These are phyloP conservation scores for Linum lewisii DNA, from an alignment of 345 rosid species.

Conservation along the genomic window DNA sequence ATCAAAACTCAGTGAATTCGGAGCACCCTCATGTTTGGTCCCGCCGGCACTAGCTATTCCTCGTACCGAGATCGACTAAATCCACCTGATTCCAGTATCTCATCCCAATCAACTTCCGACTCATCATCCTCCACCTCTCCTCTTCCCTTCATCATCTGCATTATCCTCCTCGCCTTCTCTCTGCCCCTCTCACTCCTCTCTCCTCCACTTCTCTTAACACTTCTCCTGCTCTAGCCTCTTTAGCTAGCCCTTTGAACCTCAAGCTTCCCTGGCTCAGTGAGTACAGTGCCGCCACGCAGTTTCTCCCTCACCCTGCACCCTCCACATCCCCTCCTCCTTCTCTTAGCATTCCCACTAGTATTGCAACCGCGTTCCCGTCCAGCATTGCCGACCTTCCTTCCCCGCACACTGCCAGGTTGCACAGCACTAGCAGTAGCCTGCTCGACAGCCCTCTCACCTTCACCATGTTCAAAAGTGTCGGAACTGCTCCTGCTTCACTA, in stretches of 20 bases:
- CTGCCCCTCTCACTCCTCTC: slow-evolving; percentile 16
- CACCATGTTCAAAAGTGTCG: slow-evolving; percentile 15
- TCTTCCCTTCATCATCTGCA: slow-evolving; percentile 22
- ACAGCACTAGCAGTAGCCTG: slow-evolving; percentile 15
- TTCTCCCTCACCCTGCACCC: too few relatives aligned
- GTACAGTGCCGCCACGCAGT: slow-evolving; percentile 21
- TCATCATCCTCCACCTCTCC: slow-evolving; percentile 12
- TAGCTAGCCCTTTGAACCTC: slow-evolving; percentile 25
- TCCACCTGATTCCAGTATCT: slow-evolving; percentile 18
- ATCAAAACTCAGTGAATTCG: slow-evolving; percentile 44
- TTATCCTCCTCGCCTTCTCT: slow-evolving; percentile 22
- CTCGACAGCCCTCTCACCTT: slow-evolving; percentile 11
- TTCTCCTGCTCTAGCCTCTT: slow-evolving; percentile 22
- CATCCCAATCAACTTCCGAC: slow-evolving; percentile 11
- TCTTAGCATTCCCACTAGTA: slow-evolving; percentile 21
- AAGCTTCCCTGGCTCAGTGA: slow-evolving; percentile 25
- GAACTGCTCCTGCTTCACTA: slow-evolving; percentile 24
- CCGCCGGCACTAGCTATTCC: slow-evolving; percentile 16
- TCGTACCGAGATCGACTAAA: slow-evolving; percentile 31
- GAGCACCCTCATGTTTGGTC: slow-evolving; percentile 19
- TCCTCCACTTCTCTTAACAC: slow-evolving; percentile 21
- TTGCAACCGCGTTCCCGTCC: slow-evolving; percentile 21
- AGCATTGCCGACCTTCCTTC: slow-evolving; percentile 31
- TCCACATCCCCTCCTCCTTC: slow-evolving; percentile 8
- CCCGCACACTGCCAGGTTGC: slow-evolving; percentile 21